These are phyloP conservation scores for Millerago galiae DNA, from an alignment of 805 yeast species.

Conservation along the genomic window DNA sequence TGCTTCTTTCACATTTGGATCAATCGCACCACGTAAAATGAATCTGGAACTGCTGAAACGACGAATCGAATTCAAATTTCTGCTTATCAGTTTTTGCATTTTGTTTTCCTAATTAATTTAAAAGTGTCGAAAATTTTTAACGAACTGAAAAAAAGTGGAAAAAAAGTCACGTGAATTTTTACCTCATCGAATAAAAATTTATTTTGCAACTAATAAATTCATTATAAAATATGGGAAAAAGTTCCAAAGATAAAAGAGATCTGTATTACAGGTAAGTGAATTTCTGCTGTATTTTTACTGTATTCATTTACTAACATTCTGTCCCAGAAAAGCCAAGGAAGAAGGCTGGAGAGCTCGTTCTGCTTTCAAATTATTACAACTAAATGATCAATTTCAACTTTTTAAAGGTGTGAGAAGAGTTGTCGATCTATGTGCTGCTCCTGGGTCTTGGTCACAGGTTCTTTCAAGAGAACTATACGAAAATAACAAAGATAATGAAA, in stretches of 20 bases:
- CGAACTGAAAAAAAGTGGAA: too few relatives aligned
- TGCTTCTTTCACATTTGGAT: constrained; percentile 3
- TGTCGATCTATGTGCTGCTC: constrained; percentile 97
- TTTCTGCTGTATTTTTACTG: background rate
- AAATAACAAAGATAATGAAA: constrained; percentile 28
- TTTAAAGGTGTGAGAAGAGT: constrained; percentile 67
- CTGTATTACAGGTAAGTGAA: constrained; percentile 51
- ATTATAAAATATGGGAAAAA: constrained; percentile 68
- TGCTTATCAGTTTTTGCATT: constrained; percentile 1
- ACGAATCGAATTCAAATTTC: constrained; percentile 6
- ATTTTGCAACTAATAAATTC: background rate
- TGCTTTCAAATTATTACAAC: constrained; percentile 86
- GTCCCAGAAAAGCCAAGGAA: constrained; percentile 79
- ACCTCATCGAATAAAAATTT: background rate
- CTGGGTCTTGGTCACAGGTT: constrained; percentile 98
- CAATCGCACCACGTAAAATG: constrained; percentile 10
- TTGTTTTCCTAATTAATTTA: too few relatives aligned
- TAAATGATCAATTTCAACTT: constrained; percentile 85
- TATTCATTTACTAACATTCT: constrained; percentile 9
- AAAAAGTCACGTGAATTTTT: background rate
- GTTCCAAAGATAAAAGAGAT: constrained; percentile 92
- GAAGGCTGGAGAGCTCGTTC: constrained; percentile 98
- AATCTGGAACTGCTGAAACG: constrained; percentile 7
- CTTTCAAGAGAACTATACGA: constrained; percentile 61
- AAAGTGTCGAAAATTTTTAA: too few relatives aligned